Conservation (phyloP, 1,139 yeast genomes). For the Spathaspora sp. region DNA sequence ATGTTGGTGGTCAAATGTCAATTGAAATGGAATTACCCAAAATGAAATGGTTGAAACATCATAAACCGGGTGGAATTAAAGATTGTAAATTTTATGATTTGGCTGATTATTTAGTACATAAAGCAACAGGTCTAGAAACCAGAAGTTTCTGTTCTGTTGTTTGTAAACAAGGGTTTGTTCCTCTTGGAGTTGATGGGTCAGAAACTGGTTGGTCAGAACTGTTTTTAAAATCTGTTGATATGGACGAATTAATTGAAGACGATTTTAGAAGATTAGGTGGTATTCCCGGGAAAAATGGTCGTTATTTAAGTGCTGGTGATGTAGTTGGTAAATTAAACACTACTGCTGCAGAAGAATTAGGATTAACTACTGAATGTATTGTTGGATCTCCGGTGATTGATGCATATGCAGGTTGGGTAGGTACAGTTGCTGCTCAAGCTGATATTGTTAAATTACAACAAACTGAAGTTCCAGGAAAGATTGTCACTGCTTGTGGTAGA, state of each 20-base stretch:
- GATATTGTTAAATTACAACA: conserved; percentile 49
- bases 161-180: conserved; percentile 94
- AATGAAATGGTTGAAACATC: conserved; percentile 91
- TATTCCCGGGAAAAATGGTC: conserved; percentile 68
- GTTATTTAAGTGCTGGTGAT: conserved; percentile 84
- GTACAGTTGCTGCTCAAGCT: conserved; percentile 90
- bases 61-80: conserved; percentile 67
- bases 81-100: conserved; percentile 86
- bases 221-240: conserved; percentile 64
- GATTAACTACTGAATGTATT: conserved; percentile 72
- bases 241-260: conserved; percentile 75
- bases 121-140: conserved; percentile 83
- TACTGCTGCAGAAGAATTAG: conserved; percentile 78
- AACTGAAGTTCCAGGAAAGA: conserved; percentile 33
- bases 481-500: conserved; percentile 72
- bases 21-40: conserved; percentile 98
- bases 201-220: conserved; percentile 87
- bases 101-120: conserved; percentile 86
- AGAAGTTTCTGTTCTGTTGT: conserved; percentile 88
- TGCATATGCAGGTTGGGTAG: conserved; percentile 98
- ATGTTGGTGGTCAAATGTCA: conserved; percentile 97
- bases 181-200: conserved; percentile 85
- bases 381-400: conserved; percentile 97
- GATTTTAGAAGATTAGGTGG: conserved; percentile 85
- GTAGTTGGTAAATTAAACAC: conserved; percentile 69